Evolutionary conservation across 2,329 filamentous ascomycete species (phyloP), one percentile per base, ranked within the genome.

Genomic region (Teratosphaeria viscida): DNA sequence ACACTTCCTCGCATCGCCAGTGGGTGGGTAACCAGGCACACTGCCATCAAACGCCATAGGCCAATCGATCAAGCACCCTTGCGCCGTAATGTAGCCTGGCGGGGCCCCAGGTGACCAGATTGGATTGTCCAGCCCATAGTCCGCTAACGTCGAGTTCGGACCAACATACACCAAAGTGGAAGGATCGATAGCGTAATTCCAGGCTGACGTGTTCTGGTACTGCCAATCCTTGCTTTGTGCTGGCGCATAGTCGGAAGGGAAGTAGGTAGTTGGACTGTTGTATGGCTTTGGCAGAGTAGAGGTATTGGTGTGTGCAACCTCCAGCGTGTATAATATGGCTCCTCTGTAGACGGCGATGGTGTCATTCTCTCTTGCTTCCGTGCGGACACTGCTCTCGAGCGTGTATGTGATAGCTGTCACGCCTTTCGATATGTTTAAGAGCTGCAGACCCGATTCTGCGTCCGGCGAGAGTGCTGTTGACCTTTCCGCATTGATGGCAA

Each of bases 351-450:
- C 63, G 27, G 72, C 67, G 19, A 75, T 59, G 19, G 74, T 75
- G 56, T 72, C 66, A 62, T 76, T 80, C 26, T 74, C 76, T 32
- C 77, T 72, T 1, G 68, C 61, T 55, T 72, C 67, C 5, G 73
- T 68, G 10, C 68, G 65, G 12, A 76, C 66, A 1, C 66, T 64
- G 11, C 72, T 66, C 3, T 64, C 59, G 16, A 79, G 66, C 12
- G 59, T 67, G 64, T 75, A 74, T 7, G 63, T 67, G 19, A 78
- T 58, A 0, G 60, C 68, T 27, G 71, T 72, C 2, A 63, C 67
- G 32, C 76, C 75, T 5, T 68, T 63, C 2, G 63, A 61, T 16
- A 80, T 57, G 19, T 64, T 52, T 58, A 79, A 60, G 5, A 69
- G 68, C 57, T 75, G 74, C 55, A 79, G 67, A 29, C 76, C 73